Conservation (phyloP, 1,284 basidiomycete genomes). For the Trichosporon inkin region DNA sequence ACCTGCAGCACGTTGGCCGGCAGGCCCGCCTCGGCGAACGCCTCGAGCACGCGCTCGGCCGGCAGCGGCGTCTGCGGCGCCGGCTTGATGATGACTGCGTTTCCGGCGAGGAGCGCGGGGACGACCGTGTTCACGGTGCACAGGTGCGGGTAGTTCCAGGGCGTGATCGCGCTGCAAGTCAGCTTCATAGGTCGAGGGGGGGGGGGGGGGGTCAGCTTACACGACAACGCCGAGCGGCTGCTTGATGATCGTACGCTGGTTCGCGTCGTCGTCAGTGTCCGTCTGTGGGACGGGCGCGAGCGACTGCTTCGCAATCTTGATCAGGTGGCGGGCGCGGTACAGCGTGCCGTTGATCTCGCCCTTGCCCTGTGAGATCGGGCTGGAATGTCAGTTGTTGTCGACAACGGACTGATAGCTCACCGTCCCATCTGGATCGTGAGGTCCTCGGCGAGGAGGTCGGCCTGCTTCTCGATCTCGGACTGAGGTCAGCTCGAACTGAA, state of each 20-base stretch:
- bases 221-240: conserved; percentile 83
- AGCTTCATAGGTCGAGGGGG: too few relatives aligned
- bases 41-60: conserved; percentile 71
- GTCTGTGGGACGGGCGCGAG: conserved; percentile 71
- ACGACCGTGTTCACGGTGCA: conserved; percentile 84
- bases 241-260: conserved; percentile 74
- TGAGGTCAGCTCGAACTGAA: conserved; percentile 46
- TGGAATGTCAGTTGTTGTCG: conserved; percentile 39
- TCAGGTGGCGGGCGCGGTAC: conserved; percentile 75
- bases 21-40: conserved; percentile 68
- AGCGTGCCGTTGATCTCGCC: conserved; percentile 79
- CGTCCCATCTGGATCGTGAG: conserved; percentile 74
- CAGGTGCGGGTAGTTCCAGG: conserved; percentile 76
- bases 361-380: conserved; percentile 68
- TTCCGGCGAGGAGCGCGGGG: conserved; percentile 78
- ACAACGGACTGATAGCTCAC: conserved; percentile 48
- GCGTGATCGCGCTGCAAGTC: conserved; percentile 31
- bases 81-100: conserved; percentile 85
- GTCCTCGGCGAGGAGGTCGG: conserved; percentile 68
- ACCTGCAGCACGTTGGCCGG: conserved; percentile 73
- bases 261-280: conserved; percentile 74
- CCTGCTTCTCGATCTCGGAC: conserved; percentile 69
- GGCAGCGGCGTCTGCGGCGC: conserved; percentile 89
- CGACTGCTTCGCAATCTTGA: conserved; percentile 71
- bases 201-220: conserved; percentile 77